phyloP scores from a whole-genome alignment of 345 rosid species.

The Salix brachista region DNA sequence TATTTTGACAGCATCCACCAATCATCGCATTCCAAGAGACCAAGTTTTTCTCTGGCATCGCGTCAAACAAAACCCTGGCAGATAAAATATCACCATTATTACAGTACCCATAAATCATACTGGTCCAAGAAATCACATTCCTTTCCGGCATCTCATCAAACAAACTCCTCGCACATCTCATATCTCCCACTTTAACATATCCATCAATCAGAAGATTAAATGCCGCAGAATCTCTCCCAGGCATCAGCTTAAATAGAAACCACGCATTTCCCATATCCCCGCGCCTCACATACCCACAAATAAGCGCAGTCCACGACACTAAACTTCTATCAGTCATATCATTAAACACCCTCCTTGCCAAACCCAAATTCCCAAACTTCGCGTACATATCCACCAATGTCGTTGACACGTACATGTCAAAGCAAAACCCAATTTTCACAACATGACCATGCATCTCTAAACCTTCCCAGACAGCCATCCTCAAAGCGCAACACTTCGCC shows the following conservation, averaged over 20 bases:
- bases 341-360: constrained; percentile 51
- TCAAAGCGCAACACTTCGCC: constrained; percentile 46
- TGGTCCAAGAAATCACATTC: constrained; percentile 74
- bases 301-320: constrained; percentile 75
- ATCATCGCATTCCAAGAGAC: constrained; percentile 82
- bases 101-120: constrained; percentile 69
- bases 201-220: constrained; percentile 66
- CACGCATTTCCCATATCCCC: constrained; percentile 47
- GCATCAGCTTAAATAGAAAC: constrained; percentile 53
- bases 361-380: constrained; percentile 43
- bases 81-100: constrained; percentile 42
- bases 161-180: constrained; percentile 50
- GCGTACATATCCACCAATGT: constrained; percentile 69
- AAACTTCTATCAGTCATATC: constrained; percentile 58
- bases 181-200: constrained; percentile 59
- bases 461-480: constrained; percentile 43
- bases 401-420: constrained; percentile 59
- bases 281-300: constrained; percentile 52
- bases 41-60: constrained; percentile 63
- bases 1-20: constrained; percentile 64
- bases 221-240: constrained; percentile 47
- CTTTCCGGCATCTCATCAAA: constrained; percentile 48
- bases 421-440: constrained; percentile 48
- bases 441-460: constrained; percentile 49
- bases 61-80: constrained; percentile 54